phyloP scores from a whole-genome alignment of 139 green algal genomes.

The Closterium sp. region DNA sequence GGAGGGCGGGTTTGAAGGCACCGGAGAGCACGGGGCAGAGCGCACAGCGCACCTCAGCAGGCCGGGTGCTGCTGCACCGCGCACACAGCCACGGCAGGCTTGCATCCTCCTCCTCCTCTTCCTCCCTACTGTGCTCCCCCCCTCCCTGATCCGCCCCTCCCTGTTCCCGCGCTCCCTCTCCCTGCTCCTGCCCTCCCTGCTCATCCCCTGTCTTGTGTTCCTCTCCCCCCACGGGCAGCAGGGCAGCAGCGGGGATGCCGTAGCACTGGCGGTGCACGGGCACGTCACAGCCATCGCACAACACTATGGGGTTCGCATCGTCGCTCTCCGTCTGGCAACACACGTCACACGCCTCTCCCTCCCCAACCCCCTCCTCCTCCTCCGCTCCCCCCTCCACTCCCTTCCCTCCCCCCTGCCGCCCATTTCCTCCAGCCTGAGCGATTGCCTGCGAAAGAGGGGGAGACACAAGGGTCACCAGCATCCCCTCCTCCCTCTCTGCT shows the following conservation, averaged over 20 bases:
- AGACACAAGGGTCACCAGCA: background rate
- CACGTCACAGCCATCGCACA: conserved; percentile 57
- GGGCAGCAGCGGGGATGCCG: conserved; percentile 51
- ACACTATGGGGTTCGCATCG: conserved; percentile 53
- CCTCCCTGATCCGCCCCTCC: background rate
- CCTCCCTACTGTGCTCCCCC: background rate
- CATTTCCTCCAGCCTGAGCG: background rate
- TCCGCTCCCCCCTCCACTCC: background rate
- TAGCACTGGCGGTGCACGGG: conserved; percentile 62
- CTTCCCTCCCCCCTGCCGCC: background rate
- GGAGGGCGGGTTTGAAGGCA: conserved; percentile 44
- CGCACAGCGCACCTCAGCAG: conserved; percentile 9
- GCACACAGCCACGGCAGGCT: background rate
- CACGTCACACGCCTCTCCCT: conserved; percentile 43
- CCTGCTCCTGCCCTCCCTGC: too few species aligned
- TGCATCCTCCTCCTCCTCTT: background rate
- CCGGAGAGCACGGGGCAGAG: conserved; percentile 38
- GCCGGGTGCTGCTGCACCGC: background rate
- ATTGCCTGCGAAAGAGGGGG: background rate
- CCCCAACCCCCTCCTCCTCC: background rate
- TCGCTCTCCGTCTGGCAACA: conserved; percentile 48
- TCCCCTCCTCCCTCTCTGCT: background rate
- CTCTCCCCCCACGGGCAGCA: conserved; percentile 25
- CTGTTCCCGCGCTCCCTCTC: too few species aligned
- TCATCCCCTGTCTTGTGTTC: too few species aligned